These are phyloP conservation scores for Durio zibethinus DNA, from an alignment of 345 rosid genomes.

Conservation along the genomic window DNA sequence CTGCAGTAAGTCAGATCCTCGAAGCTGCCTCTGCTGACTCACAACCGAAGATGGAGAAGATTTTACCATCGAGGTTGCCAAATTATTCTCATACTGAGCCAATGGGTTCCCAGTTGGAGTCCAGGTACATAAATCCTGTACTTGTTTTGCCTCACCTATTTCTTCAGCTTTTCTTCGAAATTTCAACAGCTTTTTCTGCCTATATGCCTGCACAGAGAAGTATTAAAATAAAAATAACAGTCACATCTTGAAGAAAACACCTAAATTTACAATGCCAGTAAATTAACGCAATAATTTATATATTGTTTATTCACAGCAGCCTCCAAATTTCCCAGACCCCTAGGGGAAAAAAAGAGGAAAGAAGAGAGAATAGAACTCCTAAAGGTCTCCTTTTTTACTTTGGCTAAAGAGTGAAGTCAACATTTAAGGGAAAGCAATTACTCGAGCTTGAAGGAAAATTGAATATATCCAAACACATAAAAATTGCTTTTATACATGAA, in stretches of 20 bases:
- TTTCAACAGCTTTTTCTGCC: constrained; percentile 47
- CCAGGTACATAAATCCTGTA: constrained; percentile 44
- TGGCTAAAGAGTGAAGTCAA: not conserved
- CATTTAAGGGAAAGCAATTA: not conserved
- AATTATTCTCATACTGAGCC: constrained; percentile 39
- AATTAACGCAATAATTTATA: not conserved
- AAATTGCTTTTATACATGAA: not conserved
- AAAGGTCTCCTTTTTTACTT: not conserved
- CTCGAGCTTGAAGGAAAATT: not conserved
- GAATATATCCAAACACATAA: not conserved
- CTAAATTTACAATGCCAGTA: not conserved
- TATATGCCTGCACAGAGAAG: constrained; percentile 41
- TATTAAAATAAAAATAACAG: constrained; percentile 1
- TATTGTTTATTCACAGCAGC: not conserved
- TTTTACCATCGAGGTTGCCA: constrained; percentile 24
- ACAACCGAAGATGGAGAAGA: constrained; percentile 41
- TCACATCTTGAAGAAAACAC: not conserved
- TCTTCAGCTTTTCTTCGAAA: constrained; percentile 39
- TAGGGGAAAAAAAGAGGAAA: not conserved
- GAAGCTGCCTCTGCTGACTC: constrained; percentile 46
- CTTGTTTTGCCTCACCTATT: constrained; percentile 32
- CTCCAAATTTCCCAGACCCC: not conserved
- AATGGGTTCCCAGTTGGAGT: constrained; percentile 35
- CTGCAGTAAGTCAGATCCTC: constrained; percentile 45
- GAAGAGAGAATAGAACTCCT: not conserved